Conservation (phyloP, 2,329 filamentous ascomycete genomes). For the Mollisiaceae sp. region DNA sequence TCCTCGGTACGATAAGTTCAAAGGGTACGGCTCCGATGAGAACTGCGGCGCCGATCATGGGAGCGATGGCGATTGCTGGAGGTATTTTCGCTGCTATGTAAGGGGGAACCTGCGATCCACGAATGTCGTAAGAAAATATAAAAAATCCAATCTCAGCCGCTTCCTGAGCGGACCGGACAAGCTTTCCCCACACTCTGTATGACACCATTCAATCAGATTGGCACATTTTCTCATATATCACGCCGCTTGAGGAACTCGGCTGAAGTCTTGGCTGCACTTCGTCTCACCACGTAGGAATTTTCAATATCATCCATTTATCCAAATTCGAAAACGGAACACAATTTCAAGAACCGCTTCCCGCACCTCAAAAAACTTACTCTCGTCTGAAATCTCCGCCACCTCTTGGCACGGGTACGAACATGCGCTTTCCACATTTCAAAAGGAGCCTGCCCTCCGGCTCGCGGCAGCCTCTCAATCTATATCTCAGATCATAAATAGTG, state of each 20-base stretch:
- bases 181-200: conserved; percentile 4
- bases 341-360: not conserved
- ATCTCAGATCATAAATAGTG: not conserved
- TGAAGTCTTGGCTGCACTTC: not conserved
- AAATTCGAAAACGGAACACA: conserved; percentile 6
- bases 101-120: not conserved
- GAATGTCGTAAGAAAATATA: not conserved
- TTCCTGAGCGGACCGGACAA: not conserved
- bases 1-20: conserved; percentile 28
- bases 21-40: conserved; percentile 22
- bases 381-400: not conserved
- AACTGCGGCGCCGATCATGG: conserved; percentile 23
- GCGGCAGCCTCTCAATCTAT: not conserved
- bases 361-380: not conserved
- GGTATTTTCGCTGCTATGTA: conserved; percentile 17
- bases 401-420: not conserved
- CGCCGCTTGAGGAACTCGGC: not conserved
- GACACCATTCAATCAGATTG: not conserved
- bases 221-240: not conserved
- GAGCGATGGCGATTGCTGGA: conserved; percentile 23
- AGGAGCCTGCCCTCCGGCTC: conserved; percentile 1
- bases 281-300: not conserved
- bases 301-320: conserved; percentile 6
- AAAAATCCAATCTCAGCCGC: conserved; percentile 1
- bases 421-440: not conserved